Base-by-base conservation (phyloP, 2,329 filamentous ascomycete genomes). In the Endothia cerciana region DNA sequence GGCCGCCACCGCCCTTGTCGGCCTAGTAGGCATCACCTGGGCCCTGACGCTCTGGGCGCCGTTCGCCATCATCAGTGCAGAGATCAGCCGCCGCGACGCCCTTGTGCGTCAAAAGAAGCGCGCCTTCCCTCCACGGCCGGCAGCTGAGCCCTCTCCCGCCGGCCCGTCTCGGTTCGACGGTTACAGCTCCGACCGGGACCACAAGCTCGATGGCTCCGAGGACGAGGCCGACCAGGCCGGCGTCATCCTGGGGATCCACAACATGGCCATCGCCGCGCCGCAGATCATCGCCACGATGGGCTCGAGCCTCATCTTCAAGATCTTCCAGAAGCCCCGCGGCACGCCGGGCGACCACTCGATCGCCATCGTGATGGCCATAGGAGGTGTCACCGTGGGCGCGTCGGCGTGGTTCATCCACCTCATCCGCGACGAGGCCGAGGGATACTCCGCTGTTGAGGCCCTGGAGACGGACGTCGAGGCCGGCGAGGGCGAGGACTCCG, bases 31-130 rank as follows among this genome's bases (percentile, higher is more conserved):
- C 41, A 88, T 98, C 66, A 93, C 92, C 1, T 98, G 94, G 94
- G 93, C 94, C 28, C 81, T 97, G 73, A 93, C 93, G 1, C 87
- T 96, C 33, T 98, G 94, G 94, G 94, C 94, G 0, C 94, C 94
- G 0, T 98, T 94, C 80, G 94, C 94, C 47, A 91, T 98, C 72
- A 97, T 98, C 75, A 93, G 92, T 56, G 92, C 92, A 5, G 94
- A 98, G 77, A 94, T 98, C 69, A 91, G 91, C 68, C 91, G 89
- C 67, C 89, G 93, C 6, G 92, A 97, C 74, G 88, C 90, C 49
- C 69, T 78, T 22, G 75, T 81, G 30, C 82, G 84, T 28, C 77
- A 80, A 3, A 75, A 71, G 63, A 70, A 69, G 62, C 73, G 73
- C 25, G 57, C 63, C 38, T 73, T 62, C 41, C 49, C 64, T 5